These are phyloP conservation scores for Sclerotinia subarctica DNA, from an alignment of 2,329 filamentous ascomycete genomes.

Conservation along the genomic window DNA sequence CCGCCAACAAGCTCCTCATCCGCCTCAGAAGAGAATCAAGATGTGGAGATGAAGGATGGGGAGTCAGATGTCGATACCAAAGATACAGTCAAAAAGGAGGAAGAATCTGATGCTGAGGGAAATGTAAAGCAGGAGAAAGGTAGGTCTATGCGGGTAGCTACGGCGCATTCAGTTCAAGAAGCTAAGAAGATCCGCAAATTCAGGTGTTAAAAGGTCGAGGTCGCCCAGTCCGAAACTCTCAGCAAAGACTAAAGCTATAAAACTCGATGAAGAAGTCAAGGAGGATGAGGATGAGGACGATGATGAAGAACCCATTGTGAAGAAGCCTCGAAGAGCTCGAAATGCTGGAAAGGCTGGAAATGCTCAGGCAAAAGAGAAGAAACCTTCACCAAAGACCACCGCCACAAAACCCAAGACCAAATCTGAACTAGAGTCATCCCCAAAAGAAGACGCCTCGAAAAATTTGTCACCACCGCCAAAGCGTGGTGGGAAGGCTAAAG, in stretches of 20 bases:
- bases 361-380: slow-evolving; percentile 48
- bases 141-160: background rate
- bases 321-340: slow-evolving; percentile 42
- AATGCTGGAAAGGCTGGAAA: slow-evolving; percentile 36
- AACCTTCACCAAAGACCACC: slow-evolving; percentile 17
- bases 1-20: slow-evolving; percentile 32
- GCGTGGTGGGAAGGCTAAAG: slow-evolving; percentile 25
- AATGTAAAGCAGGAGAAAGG: slow-evolving; percentile 13
- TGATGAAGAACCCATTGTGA: slow-evolving; percentile 33
- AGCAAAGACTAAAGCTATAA: slow-evolving; percentile 31
- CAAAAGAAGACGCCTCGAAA: slow-evolving; percentile 22
- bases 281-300: slow-evolving; percentile 46
- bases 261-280: slow-evolving; percentile 35
- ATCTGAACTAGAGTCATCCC: slow-evolving; percentile 23
- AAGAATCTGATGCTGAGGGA: slow-evolving; percentile 19
- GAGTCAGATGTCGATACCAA: slow-evolving; percentile 26
- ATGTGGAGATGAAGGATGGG: slow-evolving; percentile 35
- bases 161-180: background rate
- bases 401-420: slow-evolving; percentile 27
- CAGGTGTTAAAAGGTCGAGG: slow-evolving; percentile 33
- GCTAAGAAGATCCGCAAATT: slow-evolving; percentile 21
- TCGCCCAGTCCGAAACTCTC: slow-evolving; percentile 24
- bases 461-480: slow-evolving; percentile 26
- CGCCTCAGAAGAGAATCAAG: slow-evolving; percentile 28
- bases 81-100: slow-evolving; percentile 25